phyloP scores from a whole-genome alignment of 192 early-diverging fungal species.

The Cetraspora pellucida region DNA sequence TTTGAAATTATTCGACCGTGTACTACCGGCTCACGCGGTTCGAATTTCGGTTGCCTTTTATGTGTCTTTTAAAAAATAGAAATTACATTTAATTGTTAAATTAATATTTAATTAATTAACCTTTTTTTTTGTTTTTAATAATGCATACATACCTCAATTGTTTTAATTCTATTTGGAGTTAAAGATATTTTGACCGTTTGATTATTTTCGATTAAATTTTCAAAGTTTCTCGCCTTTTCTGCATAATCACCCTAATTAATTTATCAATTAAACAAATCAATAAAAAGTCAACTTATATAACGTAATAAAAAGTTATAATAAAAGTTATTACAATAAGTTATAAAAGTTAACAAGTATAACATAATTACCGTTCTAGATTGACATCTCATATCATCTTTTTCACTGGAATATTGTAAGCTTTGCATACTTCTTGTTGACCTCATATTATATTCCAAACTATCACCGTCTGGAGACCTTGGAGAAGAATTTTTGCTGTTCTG shows the following conservation, averaged over 20 bases:
- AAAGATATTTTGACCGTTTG: constrained; percentile 58
- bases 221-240: constrained; percentile 56
- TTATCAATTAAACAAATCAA: neutral
- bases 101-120: neutral
- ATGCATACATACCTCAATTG: constrained; percentile 50
- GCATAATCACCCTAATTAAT: constrained; percentile 40
- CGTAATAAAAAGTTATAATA: too few relatives aligned
- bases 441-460: constrained; percentile 15
- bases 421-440: constrained; percentile 24
- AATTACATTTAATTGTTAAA: neutral
- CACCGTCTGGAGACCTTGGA: neutral
- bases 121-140: too few relatives aligned
- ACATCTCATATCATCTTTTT: constrained; percentile 11
- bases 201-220: constrained; percentile 52
- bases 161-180: constrained; percentile 59
- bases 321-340: too few relatives aligned
- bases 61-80: neutral
- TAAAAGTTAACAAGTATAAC: neutral
- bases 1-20: neutral
- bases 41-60: constrained; percentile 31
- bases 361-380: constrained; percentile 7
- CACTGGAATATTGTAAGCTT: constrained; percentile 9
- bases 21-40: constrained; percentile 25
- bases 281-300: neutral
- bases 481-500: neutral